Evolutionary conservation across 1,139 yeast genomes (phyloP).

Genomic region (Blastobotrys aristatus): DNA sequence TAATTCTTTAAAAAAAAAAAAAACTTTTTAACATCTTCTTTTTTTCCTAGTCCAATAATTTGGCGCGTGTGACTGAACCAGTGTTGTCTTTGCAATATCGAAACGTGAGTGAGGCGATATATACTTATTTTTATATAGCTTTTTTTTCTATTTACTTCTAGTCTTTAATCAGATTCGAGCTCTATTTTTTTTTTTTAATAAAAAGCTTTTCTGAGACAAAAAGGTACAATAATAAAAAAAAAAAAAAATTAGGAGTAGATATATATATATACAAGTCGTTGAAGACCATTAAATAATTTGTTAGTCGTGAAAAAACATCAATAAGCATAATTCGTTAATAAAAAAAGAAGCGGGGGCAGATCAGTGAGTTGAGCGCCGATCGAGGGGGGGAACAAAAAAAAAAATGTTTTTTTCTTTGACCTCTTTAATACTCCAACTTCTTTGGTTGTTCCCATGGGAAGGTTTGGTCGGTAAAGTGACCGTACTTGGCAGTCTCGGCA

Average conservation of each 20-base stretch:
- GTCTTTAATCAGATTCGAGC: neutral
- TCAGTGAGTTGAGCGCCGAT: slow-evolving; percentile 31
- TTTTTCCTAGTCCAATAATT: too few relatives aligned
- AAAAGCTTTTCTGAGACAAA: too few relatives aligned
- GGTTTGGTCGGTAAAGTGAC: slow-evolving; percentile 99
- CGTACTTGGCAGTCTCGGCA: slow-evolving; percentile 97
- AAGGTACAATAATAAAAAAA: too few relatives aligned
- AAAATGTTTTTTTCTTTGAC: neutral
- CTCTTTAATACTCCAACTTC: slow-evolving; percentile 62
- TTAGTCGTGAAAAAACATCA: slow-evolving; percentile 1
- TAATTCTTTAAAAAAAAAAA: too few relatives aligned
- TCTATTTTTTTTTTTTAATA: neutral
- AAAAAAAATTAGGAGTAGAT: neutral
- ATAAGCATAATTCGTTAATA: neutral
- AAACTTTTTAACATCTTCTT: too few relatives aligned
- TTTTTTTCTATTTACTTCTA: too few relatives aligned
- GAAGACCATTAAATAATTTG: slow-evolving; percentile 6
- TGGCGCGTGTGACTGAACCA: too few relatives aligned
- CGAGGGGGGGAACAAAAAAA: slow-evolving; percentile 10
- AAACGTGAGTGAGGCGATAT: too few relatives aligned
- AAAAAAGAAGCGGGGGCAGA: slow-evolving; percentile 12
- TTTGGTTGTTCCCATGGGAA: slow-evolving; percentile 99
- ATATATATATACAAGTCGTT: slow-evolving; percentile 11
- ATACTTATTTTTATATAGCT: too few relatives aligned
- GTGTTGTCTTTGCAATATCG: too few relatives aligned